These are phyloP conservation scores for Penicillium sp. DNA, from an alignment of 2,329 filamentous ascomycete genomes.

Conservation along the genomic window DNA sequence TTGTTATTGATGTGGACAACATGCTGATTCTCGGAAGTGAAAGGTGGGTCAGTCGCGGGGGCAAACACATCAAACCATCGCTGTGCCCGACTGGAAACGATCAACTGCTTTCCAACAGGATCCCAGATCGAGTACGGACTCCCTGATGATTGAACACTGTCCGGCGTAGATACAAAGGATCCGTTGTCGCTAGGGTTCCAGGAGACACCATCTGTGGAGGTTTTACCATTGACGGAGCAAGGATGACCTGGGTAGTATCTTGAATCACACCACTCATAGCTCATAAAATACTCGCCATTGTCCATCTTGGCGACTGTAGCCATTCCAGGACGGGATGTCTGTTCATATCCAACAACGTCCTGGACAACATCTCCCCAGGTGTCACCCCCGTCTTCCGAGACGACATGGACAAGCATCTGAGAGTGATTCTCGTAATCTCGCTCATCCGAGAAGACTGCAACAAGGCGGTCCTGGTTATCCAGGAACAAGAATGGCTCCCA, in stretches of 20 bases:
- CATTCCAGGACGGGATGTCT: not conserved
- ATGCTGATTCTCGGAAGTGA: not conserved
- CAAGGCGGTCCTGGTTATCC: not conserved
- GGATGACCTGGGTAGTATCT: not conserved
- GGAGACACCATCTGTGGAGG: not conserved
- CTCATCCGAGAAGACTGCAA: not conserved
- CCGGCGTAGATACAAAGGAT: not conserved
- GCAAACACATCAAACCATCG: not conserved
- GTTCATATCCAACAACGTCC: not conserved
- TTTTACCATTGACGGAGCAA: slow-evolving; percentile 1
- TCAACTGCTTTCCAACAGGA: not conserved
- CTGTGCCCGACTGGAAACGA: not conserved
- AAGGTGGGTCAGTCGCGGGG: not conserved
- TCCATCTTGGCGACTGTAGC: slow-evolving; percentile 4
- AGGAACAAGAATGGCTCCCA: slow-evolving; percentile 3
- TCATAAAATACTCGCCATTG: slow-evolving; percentile 4
- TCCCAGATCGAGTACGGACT: slow-evolving; percentile 4
- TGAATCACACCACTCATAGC: slow-evolving; percentile 1
- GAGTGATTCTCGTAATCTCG: not conserved
- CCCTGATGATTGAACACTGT: not conserved
- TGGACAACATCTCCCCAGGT: not conserved
- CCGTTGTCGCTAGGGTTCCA: slow-evolving; percentile 1
- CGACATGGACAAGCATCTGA: not conserved
- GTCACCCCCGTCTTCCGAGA: not conserved
- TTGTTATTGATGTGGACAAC: slow-evolving; percentile 1